phyloP scores from a whole-genome alignment of 2,329 filamentous ascomycete genomes.

The Hirsutella minnesotensis region DNA sequence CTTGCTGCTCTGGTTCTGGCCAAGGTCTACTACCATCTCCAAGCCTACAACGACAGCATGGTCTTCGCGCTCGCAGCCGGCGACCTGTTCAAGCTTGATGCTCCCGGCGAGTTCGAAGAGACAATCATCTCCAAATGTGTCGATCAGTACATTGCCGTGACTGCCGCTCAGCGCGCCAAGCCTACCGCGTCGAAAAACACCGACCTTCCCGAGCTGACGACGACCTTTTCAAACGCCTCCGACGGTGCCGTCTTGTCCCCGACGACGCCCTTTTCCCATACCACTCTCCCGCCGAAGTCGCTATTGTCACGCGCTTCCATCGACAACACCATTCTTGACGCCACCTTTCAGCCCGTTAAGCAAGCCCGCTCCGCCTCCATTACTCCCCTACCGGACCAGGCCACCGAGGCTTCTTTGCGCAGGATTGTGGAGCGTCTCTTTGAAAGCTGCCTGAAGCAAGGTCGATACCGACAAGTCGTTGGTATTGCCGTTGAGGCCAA shows the following conservation, averaged over 20 bases:
- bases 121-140: conserved; percentile 98
- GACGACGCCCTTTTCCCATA: conserved; percentile 91
- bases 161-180: conserved; percentile 36
- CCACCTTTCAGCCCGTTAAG: conserved; percentile 43
- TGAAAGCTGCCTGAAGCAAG: conserved; percentile 74
- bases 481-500: conserved; percentile 94
- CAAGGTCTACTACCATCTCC: conserved; percentile 97
- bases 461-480: conserved; percentile 88
- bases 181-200: conserved; percentile 29
- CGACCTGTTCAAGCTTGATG: conserved; percentile 86
- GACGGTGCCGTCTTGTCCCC: conserved; percentile 71
- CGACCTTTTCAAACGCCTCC: conserved; percentile 59
- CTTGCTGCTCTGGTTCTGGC: conserved; percentile 88
- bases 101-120: conserved; percentile 91
- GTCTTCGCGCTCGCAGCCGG: conserved; percentile 90
- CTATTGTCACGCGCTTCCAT: conserved; percentile 74
- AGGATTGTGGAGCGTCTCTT: conserved; percentile 81
- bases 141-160: conserved; percentile 87
- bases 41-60: conserved; percentile 99
- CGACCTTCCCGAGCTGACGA: conserved; percentile 59
- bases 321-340: conserved; percentile 50
- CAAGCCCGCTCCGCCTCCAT: conserved; percentile 46
- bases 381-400: conserved; percentile 53
- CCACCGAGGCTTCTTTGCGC: conserved; percentile 70
- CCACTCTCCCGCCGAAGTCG: conserved; percentile 84